phyloP scores from a whole-genome alignment of 1,284 basidiomycete genomes.

The Fomitopsis palustris region DNA sequence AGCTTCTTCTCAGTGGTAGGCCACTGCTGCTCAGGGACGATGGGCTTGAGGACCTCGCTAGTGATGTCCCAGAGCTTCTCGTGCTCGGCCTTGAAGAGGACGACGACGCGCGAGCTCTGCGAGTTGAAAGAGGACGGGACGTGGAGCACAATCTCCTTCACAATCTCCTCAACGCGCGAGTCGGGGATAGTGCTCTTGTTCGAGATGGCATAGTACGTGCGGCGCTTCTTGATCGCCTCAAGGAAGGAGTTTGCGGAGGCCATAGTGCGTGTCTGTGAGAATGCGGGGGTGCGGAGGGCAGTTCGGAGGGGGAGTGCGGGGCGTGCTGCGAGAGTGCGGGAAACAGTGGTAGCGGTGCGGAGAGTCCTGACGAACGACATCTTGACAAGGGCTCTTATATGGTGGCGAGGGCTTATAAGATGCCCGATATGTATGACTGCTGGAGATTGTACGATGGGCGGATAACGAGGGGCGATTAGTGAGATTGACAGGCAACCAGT shows the following conservation, averaged over 20 bases:
- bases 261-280: conserved; percentile 14
- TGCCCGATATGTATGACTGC: not conserved
- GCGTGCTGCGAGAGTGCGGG: not conserved
- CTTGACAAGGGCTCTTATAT: not conserved
- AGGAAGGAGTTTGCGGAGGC: conserved; percentile 18
- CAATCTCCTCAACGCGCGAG: conserved; percentile 22
- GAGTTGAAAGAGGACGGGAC: conserved; percentile 23
- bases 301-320: not conserved
- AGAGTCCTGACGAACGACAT: not conserved
- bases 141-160: conserved; percentile 19
- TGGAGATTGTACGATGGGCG: not conserved
- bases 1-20: conserved; percentile 18
- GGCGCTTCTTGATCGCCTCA: conserved; percentile 21
- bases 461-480: not conserved
- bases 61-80: conserved; percentile 25
- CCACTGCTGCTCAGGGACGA: conserved; percentile 21
- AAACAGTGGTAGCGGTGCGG: conserved; percentile 1
- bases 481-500: not conserved
- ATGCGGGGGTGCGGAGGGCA: not conserved
- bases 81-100: conserved; percentile 22
- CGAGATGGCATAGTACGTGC: conserved; percentile 20
- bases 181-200: conserved; percentile 21
- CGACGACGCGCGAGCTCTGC: conserved; percentile 22
- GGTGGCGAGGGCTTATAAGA: not conserved
- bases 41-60: conserved; percentile 18